Evolutionary conservation across 257 asterid species (phyloP).

Genomic region (Capsicum rhomboideum): DNA sequence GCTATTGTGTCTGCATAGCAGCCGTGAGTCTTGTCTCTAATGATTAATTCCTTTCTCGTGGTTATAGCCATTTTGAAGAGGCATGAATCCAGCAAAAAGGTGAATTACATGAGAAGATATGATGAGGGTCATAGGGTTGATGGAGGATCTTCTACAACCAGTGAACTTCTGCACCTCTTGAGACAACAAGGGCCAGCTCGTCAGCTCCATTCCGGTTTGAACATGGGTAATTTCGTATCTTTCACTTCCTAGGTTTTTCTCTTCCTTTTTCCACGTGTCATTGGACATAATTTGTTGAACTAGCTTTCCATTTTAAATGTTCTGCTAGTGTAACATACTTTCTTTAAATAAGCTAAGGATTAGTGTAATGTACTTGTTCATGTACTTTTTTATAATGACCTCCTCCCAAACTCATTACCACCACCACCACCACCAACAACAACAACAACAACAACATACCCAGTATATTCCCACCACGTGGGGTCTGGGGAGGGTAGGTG

Average conservation of each 20-base stretch:
- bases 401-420: neutral
- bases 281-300: neutral
- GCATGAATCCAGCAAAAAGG: slow-evolving; percentile 26
- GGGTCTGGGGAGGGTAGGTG: no score
- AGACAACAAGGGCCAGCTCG: slow-evolving; percentile 51
- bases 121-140: slow-evolving; percentile 20
- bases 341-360: neutral
- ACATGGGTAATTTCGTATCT: slow-evolving; percentile 16
- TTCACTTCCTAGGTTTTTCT: neutral
- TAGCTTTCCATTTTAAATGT: neutral
- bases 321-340: neutral
- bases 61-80: slow-evolving; percentile 30
- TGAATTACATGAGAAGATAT: slow-evolving; percentile 26
- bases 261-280: neutral
- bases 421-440: no score
- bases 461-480: no score
- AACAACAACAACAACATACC: no score
- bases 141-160: slow-evolving; percentile 29
- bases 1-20: neutral
- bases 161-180: slow-evolving; percentile 59
- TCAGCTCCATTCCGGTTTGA: slow-evolving; percentile 23
- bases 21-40: neutral
- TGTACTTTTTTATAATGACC: neutral
- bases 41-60: neutral
- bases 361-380: neutral